Conservation (phyloP, 345 rosid genomes). For the Euclidium syriacum region DNA sequence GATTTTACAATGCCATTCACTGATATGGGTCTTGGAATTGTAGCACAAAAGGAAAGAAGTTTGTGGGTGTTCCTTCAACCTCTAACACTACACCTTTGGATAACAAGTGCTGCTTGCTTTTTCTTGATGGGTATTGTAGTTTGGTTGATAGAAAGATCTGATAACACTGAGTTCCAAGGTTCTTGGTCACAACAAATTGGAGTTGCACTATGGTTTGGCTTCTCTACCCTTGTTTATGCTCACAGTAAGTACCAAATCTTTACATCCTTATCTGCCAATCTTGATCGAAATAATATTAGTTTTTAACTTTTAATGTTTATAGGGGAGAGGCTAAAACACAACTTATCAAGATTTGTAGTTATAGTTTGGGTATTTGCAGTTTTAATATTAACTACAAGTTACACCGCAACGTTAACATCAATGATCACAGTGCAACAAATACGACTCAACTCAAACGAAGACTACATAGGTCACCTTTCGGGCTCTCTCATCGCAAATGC, state of each 20-base stretch:
- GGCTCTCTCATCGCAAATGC: too few species aligned
- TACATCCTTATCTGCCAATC: background rate
- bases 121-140: conserved; percentile 19
- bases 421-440: conserved; percentile 1
- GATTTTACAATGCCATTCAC: conserved; percentile 26
- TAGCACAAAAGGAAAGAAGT: conserved; percentile 5
- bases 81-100: conserved; percentile 19
- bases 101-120: conserved; percentile 25
- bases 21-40: conserved; percentile 21
- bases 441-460: too few species aligned
- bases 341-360: conserved; percentile 22
- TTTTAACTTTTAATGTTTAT: background rate
- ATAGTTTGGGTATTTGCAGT: conserved; percentile 23
- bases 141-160: conserved; percentile 23
- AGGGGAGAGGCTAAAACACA: conserved; percentile 26
- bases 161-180: conserved; percentile 24
- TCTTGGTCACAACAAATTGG: conserved; percentile 29
- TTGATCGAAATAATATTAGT: too few species aligned
- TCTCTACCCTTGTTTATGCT: conserved; percentile 31
- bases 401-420: conserved; percentile 21
- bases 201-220: conserved; percentile 29
- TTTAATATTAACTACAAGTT: conserved; percentile 24
- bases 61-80: conserved; percentile 27
- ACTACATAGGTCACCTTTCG: too few species aligned
- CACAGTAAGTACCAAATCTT: conserved; percentile 11